Evolutionary conservation across 495 filamentous ascomycete species (phyloP).

Genomic region (Lineolata rhizophorae): DNA sequence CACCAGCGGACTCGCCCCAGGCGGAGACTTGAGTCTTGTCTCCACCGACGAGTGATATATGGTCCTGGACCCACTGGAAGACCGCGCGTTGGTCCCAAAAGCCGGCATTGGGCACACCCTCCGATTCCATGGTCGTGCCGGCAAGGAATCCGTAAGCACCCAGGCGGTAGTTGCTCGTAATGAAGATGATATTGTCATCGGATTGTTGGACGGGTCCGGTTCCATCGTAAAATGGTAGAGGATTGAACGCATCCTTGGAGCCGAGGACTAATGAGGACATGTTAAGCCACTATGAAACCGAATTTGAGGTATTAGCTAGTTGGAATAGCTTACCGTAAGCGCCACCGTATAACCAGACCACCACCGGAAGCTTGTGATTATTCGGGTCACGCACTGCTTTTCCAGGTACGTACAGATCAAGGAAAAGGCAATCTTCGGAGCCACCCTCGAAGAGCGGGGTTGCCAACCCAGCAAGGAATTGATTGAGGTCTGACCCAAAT

Average conservation of each 20-base stretch:
- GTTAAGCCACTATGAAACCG: conserved; percentile 1
- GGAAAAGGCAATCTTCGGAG: conserved; percentile 1
- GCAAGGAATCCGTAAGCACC: conserved; percentile 19
- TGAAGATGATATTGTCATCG: conserved; percentile 23
- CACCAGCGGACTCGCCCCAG: conserved; percentile 1
- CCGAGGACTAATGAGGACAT: neutral
- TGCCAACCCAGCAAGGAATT: neutral
- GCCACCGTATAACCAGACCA: neutral
- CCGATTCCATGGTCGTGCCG: conserved; percentile 24
- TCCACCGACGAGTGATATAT: neutral
- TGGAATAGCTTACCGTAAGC: conserved; percentile 4
- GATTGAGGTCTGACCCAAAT: neutral
- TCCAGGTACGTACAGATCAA: neutral
- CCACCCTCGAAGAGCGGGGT: neutral
- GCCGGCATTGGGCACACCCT: conserved; percentile 26
- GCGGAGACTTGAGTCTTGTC: neutral
- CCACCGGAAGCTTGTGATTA: neutral
- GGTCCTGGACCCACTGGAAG: neutral
- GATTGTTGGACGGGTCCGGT: conserved; percentile 16
- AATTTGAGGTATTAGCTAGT: conserved; percentile 28
- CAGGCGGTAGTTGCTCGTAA: conserved; percentile 25
- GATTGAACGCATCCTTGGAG: conserved; percentile 1
- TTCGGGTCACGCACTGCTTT: neutral
- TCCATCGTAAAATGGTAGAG: conserved; percentile 15
- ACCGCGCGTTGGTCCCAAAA: neutral